Evolutionary conservation across 805 yeast genomes (phyloP).

Genomic region (Hermanozyma aechmeae): DNA sequence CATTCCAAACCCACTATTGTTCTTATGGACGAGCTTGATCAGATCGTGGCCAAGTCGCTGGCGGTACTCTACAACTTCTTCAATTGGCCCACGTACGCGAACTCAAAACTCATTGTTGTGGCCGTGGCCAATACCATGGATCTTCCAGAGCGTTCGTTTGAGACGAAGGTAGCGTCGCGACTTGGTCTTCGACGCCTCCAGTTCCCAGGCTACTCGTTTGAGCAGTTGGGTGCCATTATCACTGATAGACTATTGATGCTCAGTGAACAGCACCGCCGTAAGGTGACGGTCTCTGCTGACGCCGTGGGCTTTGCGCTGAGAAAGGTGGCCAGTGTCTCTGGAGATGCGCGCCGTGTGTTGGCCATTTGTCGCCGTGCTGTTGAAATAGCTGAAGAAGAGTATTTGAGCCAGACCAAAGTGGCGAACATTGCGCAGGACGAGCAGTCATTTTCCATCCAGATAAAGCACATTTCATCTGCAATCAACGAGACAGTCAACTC

Average conservation of each 20-base stretch:
- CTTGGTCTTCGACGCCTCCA: slow-evolving; percentile 80
- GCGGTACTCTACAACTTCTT: slow-evolving; percentile 90
- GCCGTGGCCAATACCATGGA: slow-evolving; percentile 98
- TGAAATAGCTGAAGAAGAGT: slow-evolving; percentile 71
- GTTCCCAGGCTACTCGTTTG: slow-evolving; percentile 81
- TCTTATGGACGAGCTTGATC: slow-evolving; percentile 88
- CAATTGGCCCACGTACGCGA: slow-evolving; percentile 88
- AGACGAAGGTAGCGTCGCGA: slow-evolving; percentile 86
- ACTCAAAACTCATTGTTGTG: slow-evolving; percentile 74
- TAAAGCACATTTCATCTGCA: slow-evolving; percentile 70
- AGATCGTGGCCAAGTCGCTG: slow-evolving; percentile 73
- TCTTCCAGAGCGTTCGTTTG: slow-evolving; percentile 78
- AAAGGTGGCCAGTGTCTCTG: slow-evolving; percentile 92
- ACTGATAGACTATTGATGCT: slow-evolving; percentile 51
- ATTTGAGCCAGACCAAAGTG: slow-evolving; percentile 19
- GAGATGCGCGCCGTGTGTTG: slow-evolving; percentile 92
- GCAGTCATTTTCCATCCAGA: slow-evolving; percentile 48
- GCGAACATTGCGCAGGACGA: slow-evolving; percentile 16
- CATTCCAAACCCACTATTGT: slow-evolving; percentile 54
- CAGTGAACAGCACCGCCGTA: slow-evolving; percentile 26
- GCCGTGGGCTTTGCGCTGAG: slow-evolving; percentile 90
- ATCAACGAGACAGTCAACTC: slow-evolving; percentile 70
- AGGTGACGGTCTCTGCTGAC: slow-evolving; percentile 45
- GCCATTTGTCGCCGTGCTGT: slow-evolving; percentile 84
- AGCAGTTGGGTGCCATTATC: slow-evolving; percentile 69